Evolutionary conservation across 2,329 filamentous ascomycete species (phyloP), one percentile per base, ranked within the genome.

Genomic region (Passalora sequoiae): DNA sequence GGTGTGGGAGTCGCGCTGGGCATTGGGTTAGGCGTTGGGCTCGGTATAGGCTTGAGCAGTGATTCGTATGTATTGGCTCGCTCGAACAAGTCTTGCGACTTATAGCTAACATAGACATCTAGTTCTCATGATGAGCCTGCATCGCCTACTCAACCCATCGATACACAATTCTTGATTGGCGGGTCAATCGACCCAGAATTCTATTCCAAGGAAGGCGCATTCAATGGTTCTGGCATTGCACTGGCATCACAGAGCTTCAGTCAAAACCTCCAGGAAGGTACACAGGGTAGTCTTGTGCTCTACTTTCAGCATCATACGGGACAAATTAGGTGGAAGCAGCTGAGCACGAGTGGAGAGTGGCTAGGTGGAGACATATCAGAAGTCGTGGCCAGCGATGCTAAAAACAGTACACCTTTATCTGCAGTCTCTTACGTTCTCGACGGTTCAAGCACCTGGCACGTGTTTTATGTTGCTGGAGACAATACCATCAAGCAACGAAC

Each of bases 211-310:
- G 56, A 61, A 21, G 69, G 69, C 15, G 68, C 68, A 4, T 71
- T 70, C 57, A 72, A 72, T 44, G 69, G 69, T n/a, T 67, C 66
- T 10, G 69, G 69, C 8, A 67, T 72, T 28, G 69, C 69, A 1
- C 44, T 72, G 7, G 69, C 69, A 13, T 65, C 65, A 5, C 66
- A 70, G 31, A 70, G 66, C 0, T 70, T 68, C 55, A 64, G 51
- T 4, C 38, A 41, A 3, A 35, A 52, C 16, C 41, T 56, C 7
- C 20, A 60, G 20, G 54, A 56, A 6, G 56, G 60, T 4, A 60
- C 61, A 9, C 62, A 64, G 24, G 66, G 66, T 3, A 60, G 60
- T 9, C 63, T 71, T 5, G 66, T 66, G 1, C 56, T 71, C 29
- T 72, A 70, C 54, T 72, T 68, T 47, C 69, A 72, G 46, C 67